Percentiles rank a stretch among this genome's conserved stretches.
phyloP scores from a whole-genome alignment of 2,329 filamentous ascomycete species.

The Oidium heveae region DNA sequence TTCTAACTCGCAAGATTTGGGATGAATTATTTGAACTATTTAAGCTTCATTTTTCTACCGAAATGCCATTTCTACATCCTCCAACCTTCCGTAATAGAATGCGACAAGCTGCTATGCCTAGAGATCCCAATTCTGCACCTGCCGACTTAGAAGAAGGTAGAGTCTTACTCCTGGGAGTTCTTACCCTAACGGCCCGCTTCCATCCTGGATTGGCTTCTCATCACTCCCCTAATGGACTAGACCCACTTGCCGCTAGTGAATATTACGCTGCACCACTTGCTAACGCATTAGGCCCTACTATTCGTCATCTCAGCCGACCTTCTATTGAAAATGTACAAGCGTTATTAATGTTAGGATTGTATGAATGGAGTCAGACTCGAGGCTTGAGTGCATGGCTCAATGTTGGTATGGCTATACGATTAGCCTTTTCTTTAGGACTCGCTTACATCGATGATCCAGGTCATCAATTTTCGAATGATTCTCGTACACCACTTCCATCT shows the following conservation, averaged over 20 bases:
- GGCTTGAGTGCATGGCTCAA: conserved; percentile 40
- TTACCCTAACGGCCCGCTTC: conserved; percentile 44
- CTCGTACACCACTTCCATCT: conserved; percentile 9
- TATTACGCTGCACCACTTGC: conserved; percentile 36
- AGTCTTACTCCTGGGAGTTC: conserved; percentile 36
- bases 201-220: conserved; percentile 33
- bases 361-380: conserved; percentile 42
- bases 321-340: conserved; percentile 40
- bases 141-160: conserved; percentile 20
- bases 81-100: conserved; percentile 32
- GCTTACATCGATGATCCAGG: conserved; percentile 25
- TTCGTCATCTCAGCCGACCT: conserved; percentile 22
- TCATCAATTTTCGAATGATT: conserved; percentile 7
- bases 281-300: conserved; percentile 23
- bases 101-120: conserved; percentile 17
- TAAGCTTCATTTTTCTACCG: conserved; percentile 44
- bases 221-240: conserved; percentile 13
- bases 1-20: conserved; percentile 41
- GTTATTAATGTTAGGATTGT: conserved; percentile 43
- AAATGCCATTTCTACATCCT: conserved; percentile 46
- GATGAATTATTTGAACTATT: conserved; percentile 44
- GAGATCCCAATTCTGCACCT: conserved; percentile 7
- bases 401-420: conserved; percentile 30
- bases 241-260: conserved; percentile 32
- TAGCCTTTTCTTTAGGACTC: conserved; percentile 35